phyloP scores from a whole-genome alignment of 306 rosid species.

The Cicer judaicum region DNA sequence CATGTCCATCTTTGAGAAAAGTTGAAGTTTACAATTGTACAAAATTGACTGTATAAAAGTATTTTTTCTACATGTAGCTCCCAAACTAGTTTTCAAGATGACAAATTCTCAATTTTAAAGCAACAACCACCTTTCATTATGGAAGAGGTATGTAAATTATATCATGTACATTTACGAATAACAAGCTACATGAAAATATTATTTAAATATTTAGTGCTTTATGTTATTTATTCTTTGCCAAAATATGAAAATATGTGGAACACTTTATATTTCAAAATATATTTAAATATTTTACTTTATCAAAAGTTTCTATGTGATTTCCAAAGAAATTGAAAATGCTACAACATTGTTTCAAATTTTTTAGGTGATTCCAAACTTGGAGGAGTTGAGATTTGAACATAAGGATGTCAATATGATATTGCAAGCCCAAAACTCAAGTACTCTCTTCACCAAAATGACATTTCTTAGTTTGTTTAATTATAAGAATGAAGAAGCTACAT shows the following conservation, averaged over 20 bases:
- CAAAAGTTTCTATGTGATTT: no score
- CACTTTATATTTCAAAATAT: no score
- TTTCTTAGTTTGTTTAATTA: background rate
- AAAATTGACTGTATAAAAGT: background rate
- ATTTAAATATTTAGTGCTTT: no score
- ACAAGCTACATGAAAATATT: no score
- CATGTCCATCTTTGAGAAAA: background rate
- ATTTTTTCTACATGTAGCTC: background rate
- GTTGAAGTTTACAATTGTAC: background rate
- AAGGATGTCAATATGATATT: background rate
- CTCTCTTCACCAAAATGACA: background rate
- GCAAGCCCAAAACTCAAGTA: background rate
- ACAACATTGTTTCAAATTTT: no score
- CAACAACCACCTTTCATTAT: background rate
- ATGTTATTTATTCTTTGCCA: no score
- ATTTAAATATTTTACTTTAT: no score
- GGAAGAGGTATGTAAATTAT: background rate
- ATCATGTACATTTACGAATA: no score
- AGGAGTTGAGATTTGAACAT: background rate
- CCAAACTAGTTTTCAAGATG: background rate
- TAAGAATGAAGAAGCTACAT: background rate
- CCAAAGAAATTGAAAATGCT: no score
- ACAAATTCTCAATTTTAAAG: background rate
- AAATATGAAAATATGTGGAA: no score
- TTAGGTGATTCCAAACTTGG: background rate